These are phyloP conservation scores for Geum urbanum DNA, from an alignment of 306 rosid species.

Conservation along the genomic window DNA sequence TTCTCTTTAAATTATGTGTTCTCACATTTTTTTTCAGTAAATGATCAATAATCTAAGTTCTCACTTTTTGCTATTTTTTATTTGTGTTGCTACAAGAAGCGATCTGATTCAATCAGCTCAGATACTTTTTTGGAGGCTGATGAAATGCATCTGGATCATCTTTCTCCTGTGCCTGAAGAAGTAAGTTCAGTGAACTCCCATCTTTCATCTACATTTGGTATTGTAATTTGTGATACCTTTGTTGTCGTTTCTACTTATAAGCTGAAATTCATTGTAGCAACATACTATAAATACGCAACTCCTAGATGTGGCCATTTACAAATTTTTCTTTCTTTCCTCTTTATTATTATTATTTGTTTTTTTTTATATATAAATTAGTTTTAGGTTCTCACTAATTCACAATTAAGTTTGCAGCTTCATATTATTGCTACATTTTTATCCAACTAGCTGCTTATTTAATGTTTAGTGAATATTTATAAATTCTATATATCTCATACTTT, in stretches of 20 bases:
- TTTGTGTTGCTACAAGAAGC: conserved; percentile 32
- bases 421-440: too few species aligned
- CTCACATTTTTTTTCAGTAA: not conserved
- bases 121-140: conserved; percentile 33
- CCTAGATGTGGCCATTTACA: not conserved
- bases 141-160: conserved; percentile 26
- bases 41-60: not conserved
- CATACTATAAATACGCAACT: not conserved
- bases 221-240: not conserved
- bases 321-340: not conserved
- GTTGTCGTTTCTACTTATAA: not conserved
- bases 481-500: not conserved
- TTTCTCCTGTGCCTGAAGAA: conserved; percentile 35
- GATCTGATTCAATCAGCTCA: conserved; percentile 44
- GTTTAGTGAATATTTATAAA: not conserved
- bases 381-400: too few species aligned
- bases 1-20: not conserved
- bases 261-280: not conserved
- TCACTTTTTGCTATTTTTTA: not conserved
- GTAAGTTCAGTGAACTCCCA: conserved; percentile 42
- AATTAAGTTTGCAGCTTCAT: too few species aligned
- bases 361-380: too few species aligned
- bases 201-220: not conserved
- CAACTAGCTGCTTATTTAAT: too few species aligned
- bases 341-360: too few species aligned